Base-by-base conservation (phyloP, 23 red algal species). In the Cyanidium caldarium region DNA sequence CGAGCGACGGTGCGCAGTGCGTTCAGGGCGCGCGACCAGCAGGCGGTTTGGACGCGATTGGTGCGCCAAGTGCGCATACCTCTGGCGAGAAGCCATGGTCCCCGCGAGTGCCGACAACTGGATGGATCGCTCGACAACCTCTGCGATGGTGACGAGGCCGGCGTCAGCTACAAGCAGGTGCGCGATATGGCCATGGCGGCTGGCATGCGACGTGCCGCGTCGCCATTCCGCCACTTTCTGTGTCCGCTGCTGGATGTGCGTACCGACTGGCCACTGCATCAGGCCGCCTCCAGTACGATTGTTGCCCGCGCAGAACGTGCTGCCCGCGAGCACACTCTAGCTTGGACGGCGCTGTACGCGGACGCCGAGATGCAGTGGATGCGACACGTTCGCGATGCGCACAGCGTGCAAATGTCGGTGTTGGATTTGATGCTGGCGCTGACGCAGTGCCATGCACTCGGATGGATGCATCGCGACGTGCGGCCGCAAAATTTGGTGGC, bases 111-210 rank as follows among this genome's bases (percentile, higher is more conserved):
- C n/a, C n/a, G n/a, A n/a, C n/a, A n/a, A n/a, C n/a, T n/a, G n/a
- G n/a, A n/a, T n/a, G n/a, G n/a, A n/a, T n/a, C n/a, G n/a, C 10
- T 61, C 3, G 19, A 28, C 21, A 5, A 61, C 10, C n/a, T 61
- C 51, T 16, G n/a, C 10, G 19, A 61, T 28, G 51, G 31, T 28
- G 51, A 61, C 51, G 51, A 61, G 51, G 19, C 19, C 23, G 51
- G 51, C 7, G 7, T 61, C 7, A 61, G 51, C 51, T 61, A 61
- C 51, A 61, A 61, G 51, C 51, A 61, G 21, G 51, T 61, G 19
- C 51, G 51, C 51, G 51, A 61, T 28, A 28, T 25, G n/a, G 51
- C n/a, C 5, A 61, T 61, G n/a, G 51, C 51, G 23, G n/a, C 5
- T 25, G 7, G 10, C n/a, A 10, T 61, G 13, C 3, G n/a, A 28